phyloP scores from a whole-genome alignment of 345 rosid species.

The Acer campestre region DNA sequence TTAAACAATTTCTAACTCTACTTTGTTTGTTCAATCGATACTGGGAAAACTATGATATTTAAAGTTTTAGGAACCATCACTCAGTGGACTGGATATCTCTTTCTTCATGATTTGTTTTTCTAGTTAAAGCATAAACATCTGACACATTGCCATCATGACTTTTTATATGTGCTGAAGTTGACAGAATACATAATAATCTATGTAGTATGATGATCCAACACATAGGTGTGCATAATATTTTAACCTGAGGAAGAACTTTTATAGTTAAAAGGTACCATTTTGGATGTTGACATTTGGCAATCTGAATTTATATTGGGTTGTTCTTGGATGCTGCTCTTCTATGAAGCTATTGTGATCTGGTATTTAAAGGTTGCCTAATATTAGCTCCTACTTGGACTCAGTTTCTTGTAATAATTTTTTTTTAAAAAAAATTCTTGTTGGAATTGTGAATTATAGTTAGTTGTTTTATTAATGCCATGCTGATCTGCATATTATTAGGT shows the following conservation, averaged over 20 bases:
- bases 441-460: not conserved
- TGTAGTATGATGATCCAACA: not conserved
- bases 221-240: not conserved
- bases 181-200: not conserved
- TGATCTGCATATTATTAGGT: not conserved
- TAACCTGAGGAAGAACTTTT: not conserved
- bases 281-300: not conserved
- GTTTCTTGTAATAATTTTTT: not conserved
- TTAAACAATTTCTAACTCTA: not conserved
- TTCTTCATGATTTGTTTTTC: not conserved
- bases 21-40: not conserved
- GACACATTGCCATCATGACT: not conserved
- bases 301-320: conserved; percentile 1
- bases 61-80: not conserved
- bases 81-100: not conserved
- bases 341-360: not conserved
- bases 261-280: not conserved
- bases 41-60: not conserved
- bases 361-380: not conserved
- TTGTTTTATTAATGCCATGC: not conserved
- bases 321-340: conserved; percentile 4
- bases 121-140: not conserved
- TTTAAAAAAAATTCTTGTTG: not conserved
- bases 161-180: not conserved
- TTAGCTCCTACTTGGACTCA: not conserved